Base-by-base conservation (phyloP, 176 grass and related monocot species). In the Zoysia pacifica region DNA sequence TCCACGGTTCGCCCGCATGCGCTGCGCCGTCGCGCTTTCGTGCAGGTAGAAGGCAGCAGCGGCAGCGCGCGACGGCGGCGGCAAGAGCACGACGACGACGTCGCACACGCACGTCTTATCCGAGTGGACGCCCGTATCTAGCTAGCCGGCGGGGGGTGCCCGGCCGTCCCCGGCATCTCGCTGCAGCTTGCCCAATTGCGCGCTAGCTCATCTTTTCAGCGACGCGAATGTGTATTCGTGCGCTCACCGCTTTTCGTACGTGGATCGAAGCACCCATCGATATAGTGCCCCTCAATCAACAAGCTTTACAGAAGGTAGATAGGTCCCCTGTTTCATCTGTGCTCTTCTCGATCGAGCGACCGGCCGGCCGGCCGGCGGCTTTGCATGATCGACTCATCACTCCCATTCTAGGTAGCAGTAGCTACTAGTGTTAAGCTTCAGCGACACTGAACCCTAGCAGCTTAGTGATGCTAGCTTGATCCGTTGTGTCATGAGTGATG, bases 271-370 rank as follows among this genome's bases (percentile, higher is more conserved):
- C 59, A 87, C 71, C 79, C 11, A 49, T 79, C 69, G 46, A 18
- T 60, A 60, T 60, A 60, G n/a, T 60, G 51, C 74, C 69, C 67
- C 51, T 9, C 7, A 41, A 28, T 28, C 28, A 28, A 28, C 28
- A 28, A 28, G 62, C 48, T 76, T 84, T 81, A 65, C 35, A 81
- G 77, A 84, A 84, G 70, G 70, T 70, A 48, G 79, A 65, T 68
- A 66, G 60, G 86, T 80, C 70, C 81, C 86, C 76, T 14, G 81
- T 84, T 75, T 47, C 70, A 80, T 84, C 79, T 56, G 11, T 28
- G 28, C 28, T 28, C 70, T 70, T 7, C 2, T 52, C 11, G 12
- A 39, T 48, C 45, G 50, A 20, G 44, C 11, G 18, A 40, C 40
- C 53, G 50, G 13, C 2, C 73, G 37, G 18, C 45, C 62, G 35